Evolutionary conservation across 371 early-diverging fungal species (phyloP), one percentile per base, ranked within the genome.

Genomic region (Rhizopus arrhizus): DNA sequence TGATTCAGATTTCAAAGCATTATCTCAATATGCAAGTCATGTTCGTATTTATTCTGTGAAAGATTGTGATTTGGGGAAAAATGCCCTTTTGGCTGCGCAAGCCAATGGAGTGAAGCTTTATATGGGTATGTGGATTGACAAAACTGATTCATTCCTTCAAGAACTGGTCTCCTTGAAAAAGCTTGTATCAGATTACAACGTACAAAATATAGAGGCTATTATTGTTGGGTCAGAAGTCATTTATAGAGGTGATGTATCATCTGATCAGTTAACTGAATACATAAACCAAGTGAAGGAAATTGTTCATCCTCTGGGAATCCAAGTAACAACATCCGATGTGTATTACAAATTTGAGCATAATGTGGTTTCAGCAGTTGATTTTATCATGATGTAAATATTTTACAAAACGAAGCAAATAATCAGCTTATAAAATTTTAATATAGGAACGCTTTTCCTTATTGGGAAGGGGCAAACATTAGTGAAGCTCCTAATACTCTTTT

Each of bases 161-260:
- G 87, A 86, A 54, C 68, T 67, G 62, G 57, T 66, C 10, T 82
- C 82, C 43, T 70, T 87, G 10, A 31, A 74, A 9, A 59, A 72
- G 7, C 57, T 86, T 2, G 56, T 83, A 4, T 66, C 35, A 16
- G 48, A 28, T 15, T n/a, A 16, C n/a, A 38, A 42, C 5, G 45
- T 56, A 16, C 53, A 29, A 60, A 80, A 75, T 12, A 83, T 86
- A 2, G 69, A 73, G 22, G 78, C 75, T 13, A 64, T 85, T 40
- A 77, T 86, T 58, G 85, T 85, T 31, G 88, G 88, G 13, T 86
- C 83, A 38, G 87, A 87, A 47, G 80, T 81, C 2, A 65, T 86
- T 13, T 86, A 86, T 58, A 80, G 88, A 65, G 57, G 72, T 32
- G 82, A 84, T 3, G 69, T 78, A 47, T 73, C 74, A 58, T 61